Conservation (phyloP, 2,329 filamentous ascomycete species). For the Botrytis deweyae region DNA sequence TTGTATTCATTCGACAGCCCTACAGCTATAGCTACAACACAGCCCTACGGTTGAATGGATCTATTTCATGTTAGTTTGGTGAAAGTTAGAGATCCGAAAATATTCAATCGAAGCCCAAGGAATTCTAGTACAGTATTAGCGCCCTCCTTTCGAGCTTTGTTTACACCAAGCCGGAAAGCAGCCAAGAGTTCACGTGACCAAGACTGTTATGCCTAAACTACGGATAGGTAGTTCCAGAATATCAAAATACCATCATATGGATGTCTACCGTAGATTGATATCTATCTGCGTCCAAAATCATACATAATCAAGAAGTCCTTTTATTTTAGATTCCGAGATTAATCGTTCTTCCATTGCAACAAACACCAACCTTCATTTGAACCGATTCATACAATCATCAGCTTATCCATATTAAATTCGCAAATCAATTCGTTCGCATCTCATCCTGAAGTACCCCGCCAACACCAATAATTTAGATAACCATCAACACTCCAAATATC, state of each 20-base stretch:
- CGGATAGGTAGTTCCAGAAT: constrained; percentile 1
- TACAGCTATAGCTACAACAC: neutral
- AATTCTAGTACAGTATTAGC: neutral
- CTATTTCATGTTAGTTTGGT: neutral
- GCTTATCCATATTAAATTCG: neutral
- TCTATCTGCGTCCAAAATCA: neutral
- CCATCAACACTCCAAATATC: constrained; percentile 5
- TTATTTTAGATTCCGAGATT: neutral
- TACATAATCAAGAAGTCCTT: neutral
- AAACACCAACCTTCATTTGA: neutral
- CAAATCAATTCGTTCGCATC: constrained; percentile 10
- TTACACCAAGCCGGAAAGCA: neutral
- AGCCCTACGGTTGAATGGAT: neutral
- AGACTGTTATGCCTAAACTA: neutral
- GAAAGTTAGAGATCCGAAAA: neutral
- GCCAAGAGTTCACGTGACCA: neutral
- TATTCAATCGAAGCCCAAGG: neutral
- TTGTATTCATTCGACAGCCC: neutral
- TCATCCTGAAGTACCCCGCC: constrained; percentile 28
- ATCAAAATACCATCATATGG: neutral
- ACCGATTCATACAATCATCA: neutral
- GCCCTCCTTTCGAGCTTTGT: neutral
- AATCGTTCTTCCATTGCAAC: neutral
- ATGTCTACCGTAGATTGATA: neutral
- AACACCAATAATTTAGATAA: constrained; percentile 14